Evolutionary conservation across 148 eudicot genomes (phyloP).

Genomic region (Chenopodium album): DNA sequence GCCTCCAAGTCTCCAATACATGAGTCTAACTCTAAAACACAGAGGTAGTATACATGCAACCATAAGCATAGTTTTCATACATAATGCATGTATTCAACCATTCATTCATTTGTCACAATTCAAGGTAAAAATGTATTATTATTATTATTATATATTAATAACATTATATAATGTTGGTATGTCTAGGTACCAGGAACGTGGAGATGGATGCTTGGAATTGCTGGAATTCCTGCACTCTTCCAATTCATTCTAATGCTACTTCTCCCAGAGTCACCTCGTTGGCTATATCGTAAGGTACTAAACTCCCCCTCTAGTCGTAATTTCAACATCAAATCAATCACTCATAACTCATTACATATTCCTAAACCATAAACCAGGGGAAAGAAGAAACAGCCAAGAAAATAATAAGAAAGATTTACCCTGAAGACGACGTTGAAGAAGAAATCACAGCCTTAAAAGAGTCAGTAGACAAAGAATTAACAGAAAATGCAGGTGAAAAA

Average conservation of each 20-base stretch:
- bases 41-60: too few species aligned
- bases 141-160: too few species aligned
- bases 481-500: slow-evolving; percentile 28
- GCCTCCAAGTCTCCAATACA: too few species aligned
- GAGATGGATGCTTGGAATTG: slow-evolving; percentile 87
- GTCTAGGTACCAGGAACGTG: slow-evolving; percentile 40
- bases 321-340: too few species aligned
- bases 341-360: too few species aligned
- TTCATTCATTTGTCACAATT: too few species aligned
- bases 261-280: slow-evolving; percentile 81
- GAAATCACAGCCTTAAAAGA: slow-evolving; percentile 51
- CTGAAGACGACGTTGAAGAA: slow-evolving; percentile 38
- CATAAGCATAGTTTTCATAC: too few species aligned
- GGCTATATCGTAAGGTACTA: slow-evolving; percentile 72
- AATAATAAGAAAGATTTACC: slow-evolving; percentile 51
- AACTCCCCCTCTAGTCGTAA: too few species aligned
- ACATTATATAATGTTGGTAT: background rate
- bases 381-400: slow-evolving; percentile 46
- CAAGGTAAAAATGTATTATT: too few species aligned
- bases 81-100: too few species aligned
- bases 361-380: slow-evolving; percentile 34
- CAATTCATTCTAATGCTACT: slow-evolving; percentile 58
- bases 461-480: slow-evolving; percentile 46
- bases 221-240: slow-evolving; percentile 62
- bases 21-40: too few species aligned